A percentile compares a stretch with the other conserved stretches of the same genome.
These are phyloP conservation scores for Fraxinus xanthoxyloides DNA, from an alignment of 305 asterid genomes.

Conservation along the genomic window DNA sequence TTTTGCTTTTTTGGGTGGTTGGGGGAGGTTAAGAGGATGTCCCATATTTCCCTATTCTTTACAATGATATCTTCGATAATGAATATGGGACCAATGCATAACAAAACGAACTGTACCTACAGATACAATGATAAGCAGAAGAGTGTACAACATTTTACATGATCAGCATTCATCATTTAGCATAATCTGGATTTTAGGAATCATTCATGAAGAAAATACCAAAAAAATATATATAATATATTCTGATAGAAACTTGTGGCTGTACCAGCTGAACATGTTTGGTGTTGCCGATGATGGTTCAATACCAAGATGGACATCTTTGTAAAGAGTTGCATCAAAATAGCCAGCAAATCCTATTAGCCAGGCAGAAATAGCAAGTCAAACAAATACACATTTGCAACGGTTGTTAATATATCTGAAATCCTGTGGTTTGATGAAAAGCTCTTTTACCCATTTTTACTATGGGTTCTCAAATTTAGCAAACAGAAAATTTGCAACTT, in stretches of 20 bases:
- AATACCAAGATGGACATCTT: conserved; percentile 95
- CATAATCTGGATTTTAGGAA: neutral
- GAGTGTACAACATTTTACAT: neutral
- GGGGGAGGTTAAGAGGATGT: neutral
- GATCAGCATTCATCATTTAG: neutral
- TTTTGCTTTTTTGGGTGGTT: neutral
- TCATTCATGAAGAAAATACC: neutral
- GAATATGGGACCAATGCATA: neutral
- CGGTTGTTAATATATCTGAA: neutral
- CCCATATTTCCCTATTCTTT: neutral
- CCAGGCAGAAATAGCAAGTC: conserved; percentile 9
- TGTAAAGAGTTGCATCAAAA: conserved; percentile 90
- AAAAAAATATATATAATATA: conserved; percentile 4
- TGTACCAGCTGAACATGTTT: conserved; percentile 26
- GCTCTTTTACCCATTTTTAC: neutral
- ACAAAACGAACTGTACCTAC: neutral
- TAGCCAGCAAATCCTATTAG: conserved; percentile 85
- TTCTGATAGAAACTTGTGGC: neutral
- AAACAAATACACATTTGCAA: neutral
- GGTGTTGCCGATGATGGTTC: conserved; percentile 93
- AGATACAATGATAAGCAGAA: neutral
- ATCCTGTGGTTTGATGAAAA: neutral
- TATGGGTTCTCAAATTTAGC: neutral
- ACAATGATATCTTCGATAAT: neutral
- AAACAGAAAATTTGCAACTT: neutral